These are phyloP conservation scores for Boletus rufocinnamomeus DNA, from an alignment of 768 basidiomycete species.

Conservation along the genomic window DNA sequence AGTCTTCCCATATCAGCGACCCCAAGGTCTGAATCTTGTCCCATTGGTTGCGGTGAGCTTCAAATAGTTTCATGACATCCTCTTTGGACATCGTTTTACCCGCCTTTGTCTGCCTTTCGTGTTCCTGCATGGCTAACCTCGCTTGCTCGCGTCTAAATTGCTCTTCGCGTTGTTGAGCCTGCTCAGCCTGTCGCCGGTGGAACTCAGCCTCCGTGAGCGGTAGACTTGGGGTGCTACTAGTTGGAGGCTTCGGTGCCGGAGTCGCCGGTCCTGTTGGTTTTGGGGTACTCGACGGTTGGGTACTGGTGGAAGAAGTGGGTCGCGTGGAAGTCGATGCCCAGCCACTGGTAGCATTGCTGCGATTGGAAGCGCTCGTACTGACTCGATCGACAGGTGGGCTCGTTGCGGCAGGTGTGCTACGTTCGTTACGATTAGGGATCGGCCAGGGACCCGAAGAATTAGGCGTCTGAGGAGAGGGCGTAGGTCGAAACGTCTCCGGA, in stretches of 20 bases:
- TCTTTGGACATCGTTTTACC: conserved; percentile 58
- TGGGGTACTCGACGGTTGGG: conserved; percentile 27
- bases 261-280: conserved; percentile 28
- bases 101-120: conserved; percentile 42
- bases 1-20: conserved; percentile 60
- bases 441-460: conserved; percentile 34
- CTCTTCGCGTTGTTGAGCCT: conserved; percentile 66
- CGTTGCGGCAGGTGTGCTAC: conserved; percentile 36
- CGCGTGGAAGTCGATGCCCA: conserved; percentile 35
- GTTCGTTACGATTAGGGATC: conserved; percentile 34
- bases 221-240: conserved; percentile 21
- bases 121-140: conserved; percentile 51
- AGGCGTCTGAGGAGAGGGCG: conserved; percentile 31
- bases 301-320: conserved; percentile 27
- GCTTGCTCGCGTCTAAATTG: conserved; percentile 70
- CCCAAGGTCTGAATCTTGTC: conserved; percentile 40
- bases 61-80: conserved; percentile 56
- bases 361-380: conserved; percentile 31
- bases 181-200: conserved; percentile 63
- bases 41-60: conserved; percentile 67
- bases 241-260: conserved; percentile 23
- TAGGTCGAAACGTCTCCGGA: conserved; percentile 25
- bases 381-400: conserved; percentile 35
- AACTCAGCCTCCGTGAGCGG: conserved; percentile 53
- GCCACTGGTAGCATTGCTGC: conserved; percentile 29